Evolutionary conservation across 176 grass and related monocot genomes (phyloP).

Genomic region (Oryza glumipatula): DNA sequence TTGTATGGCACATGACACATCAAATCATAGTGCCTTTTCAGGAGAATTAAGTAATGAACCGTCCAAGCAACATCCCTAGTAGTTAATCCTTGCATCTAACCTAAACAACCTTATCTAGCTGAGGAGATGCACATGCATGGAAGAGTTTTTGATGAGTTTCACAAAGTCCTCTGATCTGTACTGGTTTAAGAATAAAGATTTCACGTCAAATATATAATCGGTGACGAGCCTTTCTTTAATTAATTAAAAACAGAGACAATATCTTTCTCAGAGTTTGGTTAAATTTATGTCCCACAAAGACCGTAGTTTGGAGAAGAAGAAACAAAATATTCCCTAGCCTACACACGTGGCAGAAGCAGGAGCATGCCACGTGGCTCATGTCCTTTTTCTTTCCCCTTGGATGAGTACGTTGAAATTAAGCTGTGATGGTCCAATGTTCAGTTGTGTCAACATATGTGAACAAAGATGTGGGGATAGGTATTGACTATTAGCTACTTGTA

Average conservation of each 20-base stretch:
- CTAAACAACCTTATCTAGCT: background rate
- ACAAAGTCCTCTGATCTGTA: background rate
- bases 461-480: background rate
- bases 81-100: background rate
- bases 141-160: background rate
- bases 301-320: no score
- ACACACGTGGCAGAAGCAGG: background rate
- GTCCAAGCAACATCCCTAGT: background rate
- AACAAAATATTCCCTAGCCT: background rate
- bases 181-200: background rate
- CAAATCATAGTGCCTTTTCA: background rate
- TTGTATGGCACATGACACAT: background rate
- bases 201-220: background rate
- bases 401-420: background rate
- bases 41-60: background rate
- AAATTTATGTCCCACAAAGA: background rate
- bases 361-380: background rate
- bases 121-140: background rate
- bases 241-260: background rate
- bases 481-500: background rate
- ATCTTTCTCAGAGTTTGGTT: background rate
- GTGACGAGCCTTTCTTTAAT: background rate
- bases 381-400: no score
- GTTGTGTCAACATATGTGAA: background rate
- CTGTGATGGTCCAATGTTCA: background rate